Conservation (phyloP, 208 protist species). For the Trypanosoma cruzi region DNA sequence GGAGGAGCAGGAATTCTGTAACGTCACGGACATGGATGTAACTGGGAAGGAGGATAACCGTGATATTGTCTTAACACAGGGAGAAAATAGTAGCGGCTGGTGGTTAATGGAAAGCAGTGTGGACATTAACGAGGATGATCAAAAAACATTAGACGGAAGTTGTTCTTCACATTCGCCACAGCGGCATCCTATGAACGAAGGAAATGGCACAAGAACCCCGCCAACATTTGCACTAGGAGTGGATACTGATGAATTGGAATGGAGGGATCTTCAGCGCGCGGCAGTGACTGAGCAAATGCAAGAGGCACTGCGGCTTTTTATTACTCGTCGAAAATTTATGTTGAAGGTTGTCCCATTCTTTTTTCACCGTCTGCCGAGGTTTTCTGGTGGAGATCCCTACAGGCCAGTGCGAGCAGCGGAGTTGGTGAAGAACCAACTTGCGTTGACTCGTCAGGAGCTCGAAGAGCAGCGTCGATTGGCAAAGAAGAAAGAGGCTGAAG, state of each 20-base stretch:
- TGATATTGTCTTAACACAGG: neutral
- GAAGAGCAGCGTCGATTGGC: conserved; percentile 40
- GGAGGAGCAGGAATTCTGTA: neutral
- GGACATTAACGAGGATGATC: neutral
- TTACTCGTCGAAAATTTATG: conserved; percentile 56
- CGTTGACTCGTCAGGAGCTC: conserved; percentile 48
- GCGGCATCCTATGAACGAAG: neutral
- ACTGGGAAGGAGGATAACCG: neutral
- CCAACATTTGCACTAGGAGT: neutral
- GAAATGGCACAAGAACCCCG: neutral
- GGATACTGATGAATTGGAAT: conserved; percentile 19
- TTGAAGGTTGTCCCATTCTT: conserved; percentile 49
- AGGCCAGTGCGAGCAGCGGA: conserved; percentile 42
- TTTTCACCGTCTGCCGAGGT: conserved; percentile 61
- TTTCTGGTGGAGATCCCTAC: conserved; percentile 71
- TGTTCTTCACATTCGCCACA: conserved; percentile 2
- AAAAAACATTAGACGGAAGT: neutral
- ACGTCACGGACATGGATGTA: neutral
- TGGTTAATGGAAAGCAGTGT: conserved; percentile 9
- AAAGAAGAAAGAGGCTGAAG: conserved; percentile 46
- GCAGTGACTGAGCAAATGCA: conserved; percentile 43
- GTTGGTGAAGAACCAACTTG: conserved; percentile 22
- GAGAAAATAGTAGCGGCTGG: conserved; percentile 29
- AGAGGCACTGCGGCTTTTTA: conserved; percentile 45
- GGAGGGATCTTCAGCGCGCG: conserved; percentile 2